Evolutionary conservation across 2,329 filamentous ascomycete species (phyloP), one percentile per base, ranked within the genome.

Genomic region (Atkinsonella texensis): DNA sequence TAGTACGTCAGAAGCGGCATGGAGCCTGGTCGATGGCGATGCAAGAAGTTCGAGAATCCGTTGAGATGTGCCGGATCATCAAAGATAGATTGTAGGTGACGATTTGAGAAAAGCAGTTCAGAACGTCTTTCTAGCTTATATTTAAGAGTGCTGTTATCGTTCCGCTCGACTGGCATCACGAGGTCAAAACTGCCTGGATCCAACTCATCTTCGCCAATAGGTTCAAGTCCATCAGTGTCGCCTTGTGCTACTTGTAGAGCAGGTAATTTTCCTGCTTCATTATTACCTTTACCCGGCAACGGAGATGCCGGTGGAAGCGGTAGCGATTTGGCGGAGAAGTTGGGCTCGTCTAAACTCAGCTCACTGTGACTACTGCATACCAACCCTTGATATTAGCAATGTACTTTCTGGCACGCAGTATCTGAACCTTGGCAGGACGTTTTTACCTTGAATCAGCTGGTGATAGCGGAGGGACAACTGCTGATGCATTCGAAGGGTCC

Each of bases 1-100:
- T 87, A 88, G 68, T 88, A 87, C 20, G 81, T 77, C 12, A 89
- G 68, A 6, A 85, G 68, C 0, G 83, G 77, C 2, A 87, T 72
- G 1, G 84, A 87, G 12, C 76, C 69, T 10, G 82, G 79, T 40
- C 83, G 74, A 46, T 76, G 70, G 7, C 70, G 65, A 54, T 77
- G 76, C 1, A 89, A 70, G 58, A 87, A 89, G 2, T 77, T 74
- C 4, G 80, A 84, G 62, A 89, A 89, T 35, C 74, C 75, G 46
- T 81, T 71, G 3, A 88, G 70, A 33, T 83, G 74, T 11, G 76
- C 69, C 0, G 82, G 77, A 54, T 87, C 79, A 3, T 74, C 70
- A 58, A 88, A 84, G 38, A 89, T 85, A 41, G 75, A 70, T 46
- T 76, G 66, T 33, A 89, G 70, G 64, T 89, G 85, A 44, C 81